These are phyloP conservation scores for Chalaropsis ovoidea DNA, from an alignment of 2,329 filamentous ascomycete genomes.

Conservation along the genomic window DNA sequence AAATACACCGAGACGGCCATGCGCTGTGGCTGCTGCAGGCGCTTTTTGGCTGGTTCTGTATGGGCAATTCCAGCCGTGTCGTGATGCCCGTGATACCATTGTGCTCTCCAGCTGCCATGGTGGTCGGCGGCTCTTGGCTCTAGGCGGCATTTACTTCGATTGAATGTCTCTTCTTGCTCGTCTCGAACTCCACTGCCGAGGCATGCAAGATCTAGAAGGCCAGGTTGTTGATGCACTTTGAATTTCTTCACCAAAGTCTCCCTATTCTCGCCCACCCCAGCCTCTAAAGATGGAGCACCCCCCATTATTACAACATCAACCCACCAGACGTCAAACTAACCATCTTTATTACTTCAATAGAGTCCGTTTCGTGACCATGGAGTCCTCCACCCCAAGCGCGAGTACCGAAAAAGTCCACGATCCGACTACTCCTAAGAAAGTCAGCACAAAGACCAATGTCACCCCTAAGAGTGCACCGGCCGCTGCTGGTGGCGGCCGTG, in stretches of 20 bases:
- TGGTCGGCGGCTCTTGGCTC: not conserved
- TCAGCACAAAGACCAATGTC: slow-evolving; percentile 19
- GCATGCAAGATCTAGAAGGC: slow-evolving; percentile 4
- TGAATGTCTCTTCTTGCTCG: not conserved
- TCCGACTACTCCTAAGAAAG: slow-evolving; percentile 21
- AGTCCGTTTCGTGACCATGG: slow-evolving; percentile 21
- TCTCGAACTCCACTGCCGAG: not conserved
- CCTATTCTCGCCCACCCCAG: slow-evolving; percentile 5
- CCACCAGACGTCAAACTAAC: slow-evolving; percentile 10
- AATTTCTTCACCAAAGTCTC: not conserved
- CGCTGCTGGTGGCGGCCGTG: slow-evolving; percentile 28
- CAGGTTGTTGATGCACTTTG: slow-evolving; percentile 13
- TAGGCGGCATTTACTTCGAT: not conserved
- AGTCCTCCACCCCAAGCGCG: slow-evolving; percentile 16
- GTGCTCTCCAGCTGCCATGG: not conserved
- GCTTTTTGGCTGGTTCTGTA: slow-evolving; percentile 3
- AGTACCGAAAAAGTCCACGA: slow-evolving; percentile 24
- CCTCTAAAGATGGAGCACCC: slow-evolving; percentile 9
- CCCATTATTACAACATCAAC: not conserved
- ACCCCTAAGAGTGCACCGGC: slow-evolving; percentile 39
- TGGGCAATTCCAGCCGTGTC: slow-evolving; percentile 1
- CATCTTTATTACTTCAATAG: slow-evolving; percentile 1
- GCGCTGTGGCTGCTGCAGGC: slow-evolving; percentile 7
- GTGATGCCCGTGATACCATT: not conserved
- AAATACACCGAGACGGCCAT: not conserved